Conservation (phyloP, 2,329 filamentous ascomycete species). For the Beauveria caledonica region DNA sequence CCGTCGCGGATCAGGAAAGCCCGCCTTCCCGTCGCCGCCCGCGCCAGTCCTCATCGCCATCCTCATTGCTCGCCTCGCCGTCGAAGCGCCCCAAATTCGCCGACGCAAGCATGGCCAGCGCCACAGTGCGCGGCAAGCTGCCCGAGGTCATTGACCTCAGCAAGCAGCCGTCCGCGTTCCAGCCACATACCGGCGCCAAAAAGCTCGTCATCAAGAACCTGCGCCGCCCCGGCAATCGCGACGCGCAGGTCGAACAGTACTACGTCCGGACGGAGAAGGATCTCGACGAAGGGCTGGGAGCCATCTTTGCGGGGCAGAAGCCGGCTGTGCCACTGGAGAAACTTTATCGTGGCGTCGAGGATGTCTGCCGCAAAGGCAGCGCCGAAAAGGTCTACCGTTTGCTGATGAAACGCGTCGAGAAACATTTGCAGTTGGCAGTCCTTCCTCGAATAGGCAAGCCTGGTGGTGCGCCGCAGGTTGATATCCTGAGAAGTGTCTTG, state of each 20-base stretch:
- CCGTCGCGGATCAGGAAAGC: conserved; percentile 21
- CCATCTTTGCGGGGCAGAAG: conserved; percentile 60
- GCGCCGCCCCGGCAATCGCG: conserved; percentile 47
- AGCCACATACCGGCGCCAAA: conserved; percentile 68
- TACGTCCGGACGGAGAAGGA: conserved; percentile 68
- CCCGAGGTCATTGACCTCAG: conserved; percentile 30
- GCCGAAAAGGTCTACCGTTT: conserved; percentile 59
- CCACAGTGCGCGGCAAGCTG: conserved; percentile 32
- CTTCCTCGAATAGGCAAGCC: conserved; percentile 44
- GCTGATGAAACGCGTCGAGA: conserved; percentile 58
- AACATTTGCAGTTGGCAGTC: conserved; percentile 57
- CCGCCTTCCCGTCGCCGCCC: conserved; percentile 31
- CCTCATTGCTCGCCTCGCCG: conserved; percentile 17
- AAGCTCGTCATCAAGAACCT: conserved; percentile 94
- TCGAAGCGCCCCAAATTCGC: conserved; percentile 26
- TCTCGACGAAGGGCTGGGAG: conserved; percentile 62
- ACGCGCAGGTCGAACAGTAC: conserved; percentile 63
- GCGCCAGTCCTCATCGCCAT: conserved; percentile 28
- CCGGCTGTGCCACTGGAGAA: conserved; percentile 73
- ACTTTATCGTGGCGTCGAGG: conserved; percentile 84
- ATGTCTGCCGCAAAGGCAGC: conserved; percentile 73
- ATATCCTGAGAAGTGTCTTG: conserved; percentile 50
- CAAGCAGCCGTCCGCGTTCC: conserved; percentile 42
- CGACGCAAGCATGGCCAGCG: conserved; percentile 25
- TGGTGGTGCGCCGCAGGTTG: conserved; percentile 47